phyloP scores from a whole-genome alignment of 192 early-diverging fungal genomes.

The Coemansia sp. region DNA sequence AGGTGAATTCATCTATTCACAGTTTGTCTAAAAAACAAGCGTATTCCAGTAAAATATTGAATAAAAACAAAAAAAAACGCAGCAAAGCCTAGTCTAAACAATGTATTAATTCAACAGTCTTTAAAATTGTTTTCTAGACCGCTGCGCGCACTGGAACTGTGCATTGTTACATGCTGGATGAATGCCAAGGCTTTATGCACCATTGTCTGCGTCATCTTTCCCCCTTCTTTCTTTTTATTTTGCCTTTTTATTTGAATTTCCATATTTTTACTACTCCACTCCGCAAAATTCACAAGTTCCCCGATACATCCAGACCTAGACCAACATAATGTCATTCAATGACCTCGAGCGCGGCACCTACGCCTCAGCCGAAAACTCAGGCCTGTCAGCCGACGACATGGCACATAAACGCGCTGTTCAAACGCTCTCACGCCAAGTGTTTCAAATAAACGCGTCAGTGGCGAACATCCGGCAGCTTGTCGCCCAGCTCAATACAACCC shows the following conservation, averaged over 20 bases:
- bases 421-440: conserved; percentile 79
- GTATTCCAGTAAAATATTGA: no score
- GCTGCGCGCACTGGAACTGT: no score
- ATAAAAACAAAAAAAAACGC: no score
- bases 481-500: conserved; percentile 67
- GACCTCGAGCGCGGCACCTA: conserved; percentile 59
- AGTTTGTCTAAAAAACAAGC: no score
- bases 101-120: no score
- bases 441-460: conserved; percentile 81
- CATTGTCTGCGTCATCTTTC: neutral
- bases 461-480: conserved; percentile 79
- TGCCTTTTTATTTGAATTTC: conserved; percentile 2
- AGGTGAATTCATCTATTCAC: no score
- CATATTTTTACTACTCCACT: conserved; percentile 1
- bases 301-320: no score
- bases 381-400: conserved; percentile 41
- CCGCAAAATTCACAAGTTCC: no score
- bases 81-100: no score
- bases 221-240: neutral
- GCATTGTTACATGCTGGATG: no score
- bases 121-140: no score
- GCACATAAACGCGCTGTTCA: conserved; percentile 58
- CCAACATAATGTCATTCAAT: conserved; percentile 62
- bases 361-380: conserved; percentile 11
- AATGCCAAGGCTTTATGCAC: conserved; percentile 3